Evolutionary conservation across 768 basidiomycete genomes (phyloP), one percentile per base, ranked within the genome.

Genomic region (Agrocybe chaxingu): DNA sequence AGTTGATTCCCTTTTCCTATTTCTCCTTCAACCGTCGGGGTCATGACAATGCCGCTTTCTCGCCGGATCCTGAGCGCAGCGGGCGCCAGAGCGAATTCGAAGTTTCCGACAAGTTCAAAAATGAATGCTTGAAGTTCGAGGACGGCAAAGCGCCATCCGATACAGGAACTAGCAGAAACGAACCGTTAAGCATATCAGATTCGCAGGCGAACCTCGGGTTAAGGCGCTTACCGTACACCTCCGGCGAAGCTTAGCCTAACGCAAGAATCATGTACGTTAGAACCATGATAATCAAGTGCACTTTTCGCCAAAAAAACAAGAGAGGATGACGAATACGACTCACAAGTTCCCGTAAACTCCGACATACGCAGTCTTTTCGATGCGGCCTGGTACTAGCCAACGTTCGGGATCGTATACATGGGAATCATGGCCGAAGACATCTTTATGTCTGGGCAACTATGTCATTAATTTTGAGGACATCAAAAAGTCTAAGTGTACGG

Each of bases 61-160:
- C 72, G 63, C 42, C 74, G 57, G 35, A 78, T 55, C 41, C 54
- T 66, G 50, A 60, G 53, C 1, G 67, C 61, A 47, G 72, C 64
- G 11, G 69, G 64, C 2, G 72, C 71, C 32, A 64, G 66, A 52
- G 71, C 52, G 53, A 84, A 79, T 54, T 83, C 76, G 56, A 85
- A 81, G 55, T 77, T 70, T 32, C 70, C 63, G 36, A 84, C 50
- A 16, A 81, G 66, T 57, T 82, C 81, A 18, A 78, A 72, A n/a
- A 84, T 58, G 63, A 86, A 82, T 0, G 75, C 71, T 54, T 85
- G 83, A 11, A 84, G 59, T 60, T 86, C 81, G 36, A 74, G 59
- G 0, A 82, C 57, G 3, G 71, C 71, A 43, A 72, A 70, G 43
- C 65, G 67, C 71, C 70, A 72, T 18, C 70, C 72, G 29, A 71